Base-by-base conservation (phyloP, 768 basidiomycete species). In the Mycena crocata region DNA sequence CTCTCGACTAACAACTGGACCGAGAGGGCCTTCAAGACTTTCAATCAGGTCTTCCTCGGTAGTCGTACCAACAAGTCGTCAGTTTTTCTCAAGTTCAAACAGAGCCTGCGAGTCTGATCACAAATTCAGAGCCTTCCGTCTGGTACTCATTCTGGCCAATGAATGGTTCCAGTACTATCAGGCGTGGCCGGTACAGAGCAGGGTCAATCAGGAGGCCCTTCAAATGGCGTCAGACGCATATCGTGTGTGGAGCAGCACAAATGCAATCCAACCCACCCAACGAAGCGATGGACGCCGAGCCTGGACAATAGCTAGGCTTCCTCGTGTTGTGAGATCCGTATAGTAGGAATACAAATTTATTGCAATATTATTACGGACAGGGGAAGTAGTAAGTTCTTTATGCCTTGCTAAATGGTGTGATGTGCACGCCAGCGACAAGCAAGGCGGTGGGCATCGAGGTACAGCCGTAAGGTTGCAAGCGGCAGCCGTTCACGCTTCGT, bases 1-100 rank as follows among this genome's bases (percentile, higher is more conserved):
- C 28, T 64, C 1, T 62, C 60, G 12, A 68, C 66, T 0, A 71
- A 71, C 60, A 71, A 71, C 34, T 68, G 66, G 69, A 62, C 69
- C 3, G 69, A 71, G 31, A 49, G 60, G 2, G 69, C 66, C 2
- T 71, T 67, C 58, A 61, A 64, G 28, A 62, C 66, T 2, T 71
- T 71, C 24, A 66, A 71, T 42, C 62, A 63, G 37, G 57, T 71
- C 37, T 71, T 67, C 30, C 51, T 64, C 15, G 70, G 45, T 31
- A 57, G 54, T 19, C 60, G 57, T 12, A 49, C 35, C 28, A 71
- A 56, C 31, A 65, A 68, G 45, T 66, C 65, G 65, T 66, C 10
- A 10, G 64, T 31, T 30, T 23, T 50, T 35, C 2, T 39, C 14
- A 24, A 45, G 5, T 15, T 21, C 35, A 37, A 34, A 48, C n/a